Base-by-base conservation (phyloP, 1,284 basidiomycete genomes). In the Leccinum angustisporum region DNA sequence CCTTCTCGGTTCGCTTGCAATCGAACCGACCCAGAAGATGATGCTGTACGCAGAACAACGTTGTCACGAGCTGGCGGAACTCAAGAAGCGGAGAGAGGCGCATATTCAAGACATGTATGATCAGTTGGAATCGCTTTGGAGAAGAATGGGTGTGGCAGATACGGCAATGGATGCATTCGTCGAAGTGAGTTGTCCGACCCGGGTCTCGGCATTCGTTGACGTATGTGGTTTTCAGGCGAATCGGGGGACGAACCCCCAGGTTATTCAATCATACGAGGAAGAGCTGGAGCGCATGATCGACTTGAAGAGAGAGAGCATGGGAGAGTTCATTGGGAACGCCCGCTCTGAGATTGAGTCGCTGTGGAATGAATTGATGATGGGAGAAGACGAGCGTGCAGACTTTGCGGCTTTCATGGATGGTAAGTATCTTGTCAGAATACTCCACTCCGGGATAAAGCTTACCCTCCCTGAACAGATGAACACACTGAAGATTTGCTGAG, bases 281-380 rank as follows among this genome's bases (percentile, higher is more conserved):
- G 97, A 99, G 75, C 79, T 98, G 40, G 91, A 92, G 61, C 84
- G 96, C 61, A 96, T 98, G 88, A 79, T 94, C 25, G 89, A 92
- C 69, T 77, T 98, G 58, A 96, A 96, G 78, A 81, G 91, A 57
- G 90, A 95, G 67, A 86, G 91, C 60, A 92, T 99, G 87, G 86
- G 87, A 54, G 82, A 86, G 13, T 98, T 98, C 75, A 86, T 99
- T 54, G 81, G 81, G 58, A 91, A 88, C 70, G 94, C 94, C 3
- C 80, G 97, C 55, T 83, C 84, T 54, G 92, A 96, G 75, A 95
- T 99, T 59, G 81, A 81, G 58, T 81, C 79, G 50, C 79, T 98
- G 1, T 97, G 95, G 92, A 89, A 95, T 63, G 88, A 91, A 56
- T 79, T 98, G 38, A 91, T 96, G 86, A 80, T 93, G 54, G 88